Percentiles rank a stretch among this genome's conserved stretches.
These are phyloP conservation scores for Venturia effusa DNA, from an alignment of 2,329 filamentous ascomycete genomes.

Conservation along the genomic window DNA sequence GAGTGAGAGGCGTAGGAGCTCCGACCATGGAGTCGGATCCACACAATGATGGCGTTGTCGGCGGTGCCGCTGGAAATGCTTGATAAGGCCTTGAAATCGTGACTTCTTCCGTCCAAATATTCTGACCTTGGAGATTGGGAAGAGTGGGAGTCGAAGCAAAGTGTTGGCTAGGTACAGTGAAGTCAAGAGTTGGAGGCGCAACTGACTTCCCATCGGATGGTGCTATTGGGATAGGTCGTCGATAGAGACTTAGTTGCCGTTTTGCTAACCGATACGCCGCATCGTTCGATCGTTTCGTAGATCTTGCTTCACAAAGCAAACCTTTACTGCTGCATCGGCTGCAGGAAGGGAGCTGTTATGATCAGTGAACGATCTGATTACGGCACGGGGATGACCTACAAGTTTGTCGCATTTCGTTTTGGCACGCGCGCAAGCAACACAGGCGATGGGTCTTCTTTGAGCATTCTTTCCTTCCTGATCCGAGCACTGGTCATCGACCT, in stretches of 20 bases:
- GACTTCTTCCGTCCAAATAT: neutral
- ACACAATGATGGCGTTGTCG: neutral
- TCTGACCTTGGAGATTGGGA: neutral
- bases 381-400: neutral
- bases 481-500: neutral
- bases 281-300: conserved; percentile 9
- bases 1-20: neutral
- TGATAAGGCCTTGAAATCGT: neutral
- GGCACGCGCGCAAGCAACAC: conserved; percentile 42
- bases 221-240: conserved; percentile 6
- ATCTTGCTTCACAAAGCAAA: conserved; percentile 8
- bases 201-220: neutral
- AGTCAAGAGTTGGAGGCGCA: neutral
- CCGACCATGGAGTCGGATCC: neutral
- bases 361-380: neutral
- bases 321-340: conserved; percentile 9
- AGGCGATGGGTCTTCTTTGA: conserved; percentile 40
- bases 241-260: conserved; percentile 11
- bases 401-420: conserved; percentile 43
- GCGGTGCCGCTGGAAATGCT: neutral
- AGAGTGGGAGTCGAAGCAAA: neutral
- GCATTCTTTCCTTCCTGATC: conserved; percentile 19
- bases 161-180: neutral
- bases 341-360: conserved; percentile 9
- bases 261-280: conserved; percentile 9